Conservation (phyloP, 2,329 filamentous ascomycete species). For the Malbranchea cinnamomea region DNA sequence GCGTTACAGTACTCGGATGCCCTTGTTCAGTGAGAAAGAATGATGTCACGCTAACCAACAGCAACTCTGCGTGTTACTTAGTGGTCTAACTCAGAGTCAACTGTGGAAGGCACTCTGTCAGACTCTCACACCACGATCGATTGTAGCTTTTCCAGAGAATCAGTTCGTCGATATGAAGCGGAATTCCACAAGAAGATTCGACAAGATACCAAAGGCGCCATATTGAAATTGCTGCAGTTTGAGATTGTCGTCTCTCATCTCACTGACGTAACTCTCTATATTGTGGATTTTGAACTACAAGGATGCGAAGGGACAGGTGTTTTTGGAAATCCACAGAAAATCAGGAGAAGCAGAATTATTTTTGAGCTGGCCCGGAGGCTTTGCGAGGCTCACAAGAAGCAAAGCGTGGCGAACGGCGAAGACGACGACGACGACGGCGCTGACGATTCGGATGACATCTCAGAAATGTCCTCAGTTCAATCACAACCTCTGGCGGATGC, state of each 20-base stretch:
- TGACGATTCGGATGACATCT: constrained; percentile 3
- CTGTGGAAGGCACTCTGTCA: constrained; percentile 16
- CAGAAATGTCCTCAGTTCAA: constrained; percentile 1
- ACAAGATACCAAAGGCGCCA: constrained; percentile 15
- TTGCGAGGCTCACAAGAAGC: not conserved
- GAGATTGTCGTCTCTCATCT: constrained; percentile 19
- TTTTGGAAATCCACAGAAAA: constrained; percentile 14
- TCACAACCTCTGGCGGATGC: not conserved
- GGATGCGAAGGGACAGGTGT: constrained; percentile 15
- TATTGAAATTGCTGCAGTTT: constrained; percentile 20
- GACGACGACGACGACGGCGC: not conserved
- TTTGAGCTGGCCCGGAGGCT: constrained; percentile 3
- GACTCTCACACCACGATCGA: constrained; percentile 22
- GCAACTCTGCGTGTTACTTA: constrained; percentile 9
- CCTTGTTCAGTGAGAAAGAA: not conserved
- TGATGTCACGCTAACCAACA: not conserved
- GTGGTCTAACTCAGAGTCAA: constrained; percentile 14
- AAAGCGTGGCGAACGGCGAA: not conserved
- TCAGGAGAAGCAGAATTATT: constrained; percentile 8
- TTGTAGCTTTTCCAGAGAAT: constrained; percentile 16
- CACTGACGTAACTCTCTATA: constrained; percentile 11
- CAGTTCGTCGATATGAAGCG: constrained; percentile 13
- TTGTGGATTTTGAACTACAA: constrained; percentile 13
- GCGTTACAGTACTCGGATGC: constrained; percentile 1
- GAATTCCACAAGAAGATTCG: constrained; percentile 10